Conservation (phyloP, 768 basidiomycete genomes). For the Naematelia encephala region DNA sequence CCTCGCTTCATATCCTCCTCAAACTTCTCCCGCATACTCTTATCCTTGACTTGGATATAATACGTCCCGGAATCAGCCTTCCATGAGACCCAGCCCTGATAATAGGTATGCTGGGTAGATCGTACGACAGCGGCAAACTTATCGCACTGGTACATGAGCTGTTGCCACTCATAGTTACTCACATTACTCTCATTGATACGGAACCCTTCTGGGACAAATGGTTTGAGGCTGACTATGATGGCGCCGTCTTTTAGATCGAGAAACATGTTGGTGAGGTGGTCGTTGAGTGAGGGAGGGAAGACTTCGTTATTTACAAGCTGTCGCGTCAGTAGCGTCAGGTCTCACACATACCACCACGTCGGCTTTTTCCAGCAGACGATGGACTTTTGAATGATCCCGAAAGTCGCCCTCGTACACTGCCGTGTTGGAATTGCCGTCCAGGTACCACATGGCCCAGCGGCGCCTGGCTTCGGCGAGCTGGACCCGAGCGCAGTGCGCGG, state of each 20-base stretch:
- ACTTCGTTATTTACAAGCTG: constrained; percentile 52
- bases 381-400: constrained; percentile 64
- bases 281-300: constrained; percentile 63
- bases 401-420: constrained; percentile 85
- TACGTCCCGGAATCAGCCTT: constrained; percentile 42
- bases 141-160: constrained; percentile 41
- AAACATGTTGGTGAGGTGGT: constrained; percentile 79
- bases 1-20: constrained; percentile 32
- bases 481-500: constrained; percentile 71
- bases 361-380: constrained; percentile 69
- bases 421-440: constrained; percentile 65
- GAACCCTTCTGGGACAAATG: constrained; percentile 68
- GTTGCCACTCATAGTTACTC: constrained; percentile 31
- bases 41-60: constrained; percentile 40
- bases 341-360: constrained; percentile 76
- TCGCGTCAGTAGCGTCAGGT: constrained; percentile 8
- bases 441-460: constrained; percentile 88
- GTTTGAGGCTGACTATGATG: constrained; percentile 79
- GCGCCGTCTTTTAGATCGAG: constrained; percentile 92
- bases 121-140: constrained; percentile 40
- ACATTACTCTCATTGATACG: constrained; percentile 82
- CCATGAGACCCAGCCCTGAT: constrained; percentile 44
- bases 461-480: constrained; percentile 71
- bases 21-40: constrained; percentile 31
- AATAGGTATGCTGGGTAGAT: constrained; percentile 27